Percentiles rank a stretch among this genome's conserved stretches.
phyloP scores from a whole-genome alignment of 2,329 filamentous ascomycete species.

The Purpureocillium lavendulum region DNA sequence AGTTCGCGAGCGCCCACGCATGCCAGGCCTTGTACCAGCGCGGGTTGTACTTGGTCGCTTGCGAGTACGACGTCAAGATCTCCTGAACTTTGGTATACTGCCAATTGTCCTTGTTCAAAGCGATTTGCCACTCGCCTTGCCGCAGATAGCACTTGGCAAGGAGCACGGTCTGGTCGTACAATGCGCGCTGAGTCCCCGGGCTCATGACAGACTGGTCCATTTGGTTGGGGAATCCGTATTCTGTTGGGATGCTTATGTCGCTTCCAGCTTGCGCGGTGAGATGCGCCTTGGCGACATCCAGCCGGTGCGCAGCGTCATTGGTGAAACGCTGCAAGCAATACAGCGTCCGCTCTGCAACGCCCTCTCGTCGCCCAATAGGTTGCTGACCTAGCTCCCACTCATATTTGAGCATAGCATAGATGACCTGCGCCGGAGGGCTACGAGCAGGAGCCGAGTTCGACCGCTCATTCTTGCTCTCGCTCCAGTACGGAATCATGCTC shows the following conservation, averaged over 20 bases:
- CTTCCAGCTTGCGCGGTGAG: conserved; percentile 36
- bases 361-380: conserved; percentile 29
- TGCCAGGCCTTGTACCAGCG: conserved; percentile 99
- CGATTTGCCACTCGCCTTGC: conserved; percentile 91
- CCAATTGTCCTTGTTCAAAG: conserved; percentile 82
- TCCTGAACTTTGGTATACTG: conserved; percentile 77
- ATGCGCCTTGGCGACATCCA: conserved; percentile 45
- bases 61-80: conserved; percentile 81
- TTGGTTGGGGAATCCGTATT: conserved; percentile 42
- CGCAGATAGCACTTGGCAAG: conserved; percentile 94
- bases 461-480: conserved; percentile 22
- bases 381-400: conserved; percentile 83
- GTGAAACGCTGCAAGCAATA: conserved; percentile 55
- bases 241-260: conserved; percentile 33
- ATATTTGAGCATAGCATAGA: conserved; percentile 96
- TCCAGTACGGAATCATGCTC: conserved; percentile 52
- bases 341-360: conserved; percentile 45
- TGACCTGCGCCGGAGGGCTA: conserved; percentile 64
- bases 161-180: conserved; percentile 58
- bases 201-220: conserved; percentile 36
- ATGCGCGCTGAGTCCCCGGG: conserved; percentile 40
- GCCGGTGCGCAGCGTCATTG: conserved; percentile 45
- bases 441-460: conserved; percentile 18
- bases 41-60: conserved; percentile 88
- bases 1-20: conserved; percentile 95